Conservation (phyloP, 306 rosid genomes). For the Urtica urens region DNA sequence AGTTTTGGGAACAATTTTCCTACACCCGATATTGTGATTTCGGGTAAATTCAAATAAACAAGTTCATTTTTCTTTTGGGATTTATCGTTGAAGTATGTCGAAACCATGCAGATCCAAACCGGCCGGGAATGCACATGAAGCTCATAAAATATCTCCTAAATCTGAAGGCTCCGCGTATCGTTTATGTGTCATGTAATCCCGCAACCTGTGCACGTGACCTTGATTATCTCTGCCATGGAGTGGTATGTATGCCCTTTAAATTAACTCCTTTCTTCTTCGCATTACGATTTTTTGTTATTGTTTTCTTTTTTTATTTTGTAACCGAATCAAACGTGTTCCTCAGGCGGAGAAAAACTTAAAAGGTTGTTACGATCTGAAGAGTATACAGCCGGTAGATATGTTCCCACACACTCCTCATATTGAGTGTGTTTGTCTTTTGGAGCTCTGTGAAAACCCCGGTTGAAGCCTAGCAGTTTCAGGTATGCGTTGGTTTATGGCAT, state of each 20-base stretch:
- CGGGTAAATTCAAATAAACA: conserved; percentile 33
- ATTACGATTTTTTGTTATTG: too few species aligned
- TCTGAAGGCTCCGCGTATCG: conserved; percentile 66
- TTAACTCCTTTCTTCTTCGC: neutral
- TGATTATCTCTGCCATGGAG: conserved; percentile 91
- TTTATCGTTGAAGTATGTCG: neutral
- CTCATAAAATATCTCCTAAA: conserved; percentile 71
- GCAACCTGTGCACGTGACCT: conserved; percentile 94
- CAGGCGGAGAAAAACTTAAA: conserved; percentile 59
- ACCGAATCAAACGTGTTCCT: conserved; percentile 22
- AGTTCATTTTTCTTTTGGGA: neutral
- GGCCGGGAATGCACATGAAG: conserved; percentile 99
- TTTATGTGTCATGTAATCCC: conserved; percentile 92
- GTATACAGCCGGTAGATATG: conserved; percentile 94
- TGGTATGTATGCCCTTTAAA: conserved; percentile 38
- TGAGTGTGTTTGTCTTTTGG: conserved; percentile 82
- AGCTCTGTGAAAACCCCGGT: conserved; percentile 39
- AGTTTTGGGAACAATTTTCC: conserved; percentile 76
- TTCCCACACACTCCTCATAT: conserved; percentile 98
- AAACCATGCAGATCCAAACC: conserved; percentile 70
- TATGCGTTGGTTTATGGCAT: too few species aligned
- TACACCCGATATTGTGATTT: conserved; percentile 77
- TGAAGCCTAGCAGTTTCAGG: too few species aligned
- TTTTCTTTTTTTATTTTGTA: conserved; percentile 10
- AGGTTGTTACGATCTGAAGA: conserved; percentile 71